Conservation (phyloP, 2,329 filamentous ascomycete genomes). For the Colletotrichum theobromicola region DNA sequence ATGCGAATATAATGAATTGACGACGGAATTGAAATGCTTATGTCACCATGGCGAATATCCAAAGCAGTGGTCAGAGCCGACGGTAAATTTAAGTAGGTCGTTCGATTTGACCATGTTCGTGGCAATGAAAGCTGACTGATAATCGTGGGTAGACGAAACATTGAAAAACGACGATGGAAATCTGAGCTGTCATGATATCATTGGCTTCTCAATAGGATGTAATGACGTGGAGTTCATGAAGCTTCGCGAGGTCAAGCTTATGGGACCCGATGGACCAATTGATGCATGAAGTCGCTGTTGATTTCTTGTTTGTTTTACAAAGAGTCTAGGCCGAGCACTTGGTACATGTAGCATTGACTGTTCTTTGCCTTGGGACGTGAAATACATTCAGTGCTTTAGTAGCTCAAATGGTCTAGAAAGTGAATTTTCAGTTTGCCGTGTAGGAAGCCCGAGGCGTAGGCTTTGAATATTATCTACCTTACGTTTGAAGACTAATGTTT, state of each 20-base stretch:
- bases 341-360: too few relatives aligned
- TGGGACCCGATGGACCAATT: not conserved
- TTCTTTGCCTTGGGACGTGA: too few relatives aligned
- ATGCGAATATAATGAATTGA: not conserved
- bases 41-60: not conserved
- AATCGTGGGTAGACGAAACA: not conserved
- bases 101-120: accelerated
- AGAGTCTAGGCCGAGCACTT: accelerated
- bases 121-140: not conserved
- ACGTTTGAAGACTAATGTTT: not conserved
- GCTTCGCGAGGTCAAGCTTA: not conserved
- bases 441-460: too few relatives aligned
- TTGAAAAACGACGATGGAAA: not conserved
- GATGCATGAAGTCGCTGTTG: not conserved
- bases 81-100: not conserved
- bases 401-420: too few relatives aligned
- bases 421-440: too few relatives aligned
- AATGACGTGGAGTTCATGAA: not conserved
- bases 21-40: not conserved
- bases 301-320: not conserved
- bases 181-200: not conserved
- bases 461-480: too few relatives aligned
- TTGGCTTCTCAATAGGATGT: not conserved
- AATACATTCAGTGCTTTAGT: not conserved
- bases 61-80: not conserved